Conservation (phyloP, 192 early-diverging fungal species). For the Spizellomyces punctatus region DNA sequence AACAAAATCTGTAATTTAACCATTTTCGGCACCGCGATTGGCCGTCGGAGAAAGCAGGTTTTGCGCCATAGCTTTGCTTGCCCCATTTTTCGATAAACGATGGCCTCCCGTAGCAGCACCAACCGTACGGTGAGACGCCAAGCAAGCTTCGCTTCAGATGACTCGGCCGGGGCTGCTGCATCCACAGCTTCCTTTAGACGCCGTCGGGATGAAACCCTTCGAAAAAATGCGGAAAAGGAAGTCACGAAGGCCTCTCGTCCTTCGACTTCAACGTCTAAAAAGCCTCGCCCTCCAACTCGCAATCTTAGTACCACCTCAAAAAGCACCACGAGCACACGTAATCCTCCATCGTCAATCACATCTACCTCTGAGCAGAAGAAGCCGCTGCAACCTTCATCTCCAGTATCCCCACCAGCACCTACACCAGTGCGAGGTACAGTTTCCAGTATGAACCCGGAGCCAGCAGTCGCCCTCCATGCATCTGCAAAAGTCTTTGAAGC, state of each 20-base stretch:
- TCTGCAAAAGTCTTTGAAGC: conserved; percentile 43
- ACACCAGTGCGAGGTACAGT: conserved; percentile 65
- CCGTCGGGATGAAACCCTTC: conserved; percentile 51
- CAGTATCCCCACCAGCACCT: neutral
- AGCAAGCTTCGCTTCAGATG: conserved; percentile 1
- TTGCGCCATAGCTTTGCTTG: no score
- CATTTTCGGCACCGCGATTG: no score
- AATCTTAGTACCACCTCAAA: neutral
- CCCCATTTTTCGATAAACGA: no score
- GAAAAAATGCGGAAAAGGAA: conserved; percentile 54
- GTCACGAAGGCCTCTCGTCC: neutral
- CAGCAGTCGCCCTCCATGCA: conserved; percentile 71
- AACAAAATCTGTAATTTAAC: no score
- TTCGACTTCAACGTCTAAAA: neutral
- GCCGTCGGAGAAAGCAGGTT: no score
- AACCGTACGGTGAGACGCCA: neutral
- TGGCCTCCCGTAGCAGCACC: neutral
- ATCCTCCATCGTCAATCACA: neutral
- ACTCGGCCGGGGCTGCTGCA: neutral
- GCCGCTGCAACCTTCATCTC: neutral
- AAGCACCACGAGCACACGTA: neutral
- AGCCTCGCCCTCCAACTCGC: neutral
- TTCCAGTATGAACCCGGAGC: conserved; percentile 74
- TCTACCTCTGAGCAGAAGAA: no score
- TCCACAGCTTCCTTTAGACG: conserved; percentile 11